Evolutionary conservation across 345 rosid species (phyloP).

Genomic region (Camelina laxa): DNA sequence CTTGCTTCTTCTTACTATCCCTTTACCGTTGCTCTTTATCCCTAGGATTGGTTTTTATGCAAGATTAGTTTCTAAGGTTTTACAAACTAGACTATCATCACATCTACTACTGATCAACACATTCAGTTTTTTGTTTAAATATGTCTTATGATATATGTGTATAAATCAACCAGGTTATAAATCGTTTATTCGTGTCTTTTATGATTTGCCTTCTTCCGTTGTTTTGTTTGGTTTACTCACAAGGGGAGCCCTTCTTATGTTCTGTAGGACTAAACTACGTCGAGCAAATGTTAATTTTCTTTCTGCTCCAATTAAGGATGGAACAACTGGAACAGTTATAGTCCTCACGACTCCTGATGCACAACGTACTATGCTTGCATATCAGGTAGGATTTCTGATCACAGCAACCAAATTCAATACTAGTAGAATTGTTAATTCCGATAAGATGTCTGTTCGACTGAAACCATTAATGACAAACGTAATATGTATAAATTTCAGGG

Average conservation of each 20-base stretch:
- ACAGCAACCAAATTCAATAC: background rate
- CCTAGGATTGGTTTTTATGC: background rate
- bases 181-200: background rate
- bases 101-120: background rate
- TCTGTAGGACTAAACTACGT: conserved; percentile 64
- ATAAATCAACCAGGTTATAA: background rate
- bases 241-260: conserved; percentile 12
- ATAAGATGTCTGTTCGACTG: background rate
- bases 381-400: conserved; percentile 57
- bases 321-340: conserved; percentile 96
- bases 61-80: background rate
- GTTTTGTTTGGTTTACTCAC: conserved; percentile 27
- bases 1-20: background rate
- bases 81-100: background rate
- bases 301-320: conserved; percentile 83
- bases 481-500: conserved; percentile 58
- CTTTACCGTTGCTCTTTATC: too few relatives aligned
- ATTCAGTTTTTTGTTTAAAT: background rate
- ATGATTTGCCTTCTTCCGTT: conserved; percentile 13
- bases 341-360: conserved; percentile 98
- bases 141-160: background rate
- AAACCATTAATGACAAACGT: conserved; percentile 17
- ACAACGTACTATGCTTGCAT: conserved; percentile 96
- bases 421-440: background rate
- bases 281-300: conserved; percentile 88